Conservation (phyloP, 768 basidiomycete genomes). For the Chalciporus pseudorubinellus region DNA sequence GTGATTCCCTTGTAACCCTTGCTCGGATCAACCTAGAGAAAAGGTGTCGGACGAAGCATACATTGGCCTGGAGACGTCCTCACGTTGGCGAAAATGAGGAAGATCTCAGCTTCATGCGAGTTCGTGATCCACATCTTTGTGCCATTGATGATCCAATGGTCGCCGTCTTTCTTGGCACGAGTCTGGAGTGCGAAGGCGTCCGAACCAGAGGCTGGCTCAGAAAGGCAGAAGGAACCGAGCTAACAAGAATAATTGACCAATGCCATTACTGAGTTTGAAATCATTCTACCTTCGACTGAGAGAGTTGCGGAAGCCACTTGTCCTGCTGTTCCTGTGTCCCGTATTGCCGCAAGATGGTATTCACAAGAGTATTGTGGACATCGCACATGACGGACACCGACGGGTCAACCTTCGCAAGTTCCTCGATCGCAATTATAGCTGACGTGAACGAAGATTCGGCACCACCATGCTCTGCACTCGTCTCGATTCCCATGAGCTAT, state of each 20-base stretch:
- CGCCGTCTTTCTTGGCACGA: conserved; percentile 83
- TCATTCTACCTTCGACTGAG: conserved; percentile 64
- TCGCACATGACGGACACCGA: conserved; percentile 96
- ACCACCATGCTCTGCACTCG: conserved; percentile 76
- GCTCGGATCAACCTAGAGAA: conserved; percentile 66
- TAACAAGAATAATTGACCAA: conserved; percentile 30
- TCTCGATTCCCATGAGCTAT: conserved; percentile 98
- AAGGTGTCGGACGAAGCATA: not conserved
- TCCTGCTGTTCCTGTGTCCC: conserved; percentile 82
- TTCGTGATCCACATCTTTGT: conserved; percentile 99
- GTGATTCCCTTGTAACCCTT: conserved; percentile 99
- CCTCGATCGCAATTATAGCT: conserved; percentile 95
- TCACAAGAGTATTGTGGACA: conserved; percentile 98
- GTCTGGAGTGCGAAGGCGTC: conserved; percentile 98
- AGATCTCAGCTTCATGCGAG: conserved; percentile 86
- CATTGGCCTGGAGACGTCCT: conserved; percentile 18
- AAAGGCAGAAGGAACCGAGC: conserved; percentile 96
- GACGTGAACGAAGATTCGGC: conserved; percentile 90
- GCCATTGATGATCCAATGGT: conserved; percentile 87
- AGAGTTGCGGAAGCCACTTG: conserved; percentile 82
- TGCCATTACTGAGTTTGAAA: not conserved
- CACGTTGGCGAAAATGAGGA: conserved; percentile 94
- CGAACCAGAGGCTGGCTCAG: conserved; percentile 89
- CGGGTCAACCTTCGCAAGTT: conserved; percentile 94
- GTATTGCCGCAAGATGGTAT: conserved; percentile 88